Evolutionary conservation across 2,329 filamentous ascomycete species (phyloP).

Genomic region (Clonostachys byssicola): DNA sequence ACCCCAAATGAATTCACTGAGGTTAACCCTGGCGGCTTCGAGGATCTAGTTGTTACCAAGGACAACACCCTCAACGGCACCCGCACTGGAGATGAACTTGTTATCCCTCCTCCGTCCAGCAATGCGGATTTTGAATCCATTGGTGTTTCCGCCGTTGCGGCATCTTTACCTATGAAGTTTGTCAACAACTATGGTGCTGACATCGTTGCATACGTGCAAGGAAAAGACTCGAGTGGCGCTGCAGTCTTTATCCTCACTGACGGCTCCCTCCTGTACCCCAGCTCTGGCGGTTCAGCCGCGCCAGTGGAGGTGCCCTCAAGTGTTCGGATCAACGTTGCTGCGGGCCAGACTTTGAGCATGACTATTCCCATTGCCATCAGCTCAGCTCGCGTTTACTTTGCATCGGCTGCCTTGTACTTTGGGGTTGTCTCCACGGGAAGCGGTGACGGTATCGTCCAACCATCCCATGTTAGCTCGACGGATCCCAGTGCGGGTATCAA

Average conservation of each 20-base stretch:
- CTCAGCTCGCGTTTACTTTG: slow-evolving; percentile 66
- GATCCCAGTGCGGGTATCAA: slow-evolving; percentile 58
- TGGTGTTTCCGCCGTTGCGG: slow-evolving; percentile 20
- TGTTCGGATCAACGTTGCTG: slow-evolving; percentile 56
- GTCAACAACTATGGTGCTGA: neutral
- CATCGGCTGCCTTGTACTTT: slow-evolving; percentile 49
- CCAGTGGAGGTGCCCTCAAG: slow-evolving; percentile 52
- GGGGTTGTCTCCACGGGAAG: slow-evolving; percentile 65
- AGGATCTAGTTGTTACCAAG: slow-evolving; percentile 26
- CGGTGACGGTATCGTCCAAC: slow-evolving; percentile 69
- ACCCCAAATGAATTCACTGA: slow-evolving; percentile 15
- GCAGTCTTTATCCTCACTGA: slow-evolving; percentile 59
- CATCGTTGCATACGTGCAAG: slow-evolving; percentile 67
- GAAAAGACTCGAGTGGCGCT: slow-evolving; percentile 50
- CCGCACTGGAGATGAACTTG: slow-evolving; percentile 4
- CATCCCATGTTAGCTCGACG: slow-evolving; percentile 61
- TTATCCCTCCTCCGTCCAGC: neutral
- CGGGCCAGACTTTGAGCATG: slow-evolving; percentile 54
- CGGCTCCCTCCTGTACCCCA: slow-evolving; percentile 57
- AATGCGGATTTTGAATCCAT: neutral
- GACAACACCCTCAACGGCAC: slow-evolving; percentile 33
- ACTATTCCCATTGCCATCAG: slow-evolving; percentile 68
- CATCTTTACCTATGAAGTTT: neutral
- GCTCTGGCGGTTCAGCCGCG: slow-evolving; percentile 41
- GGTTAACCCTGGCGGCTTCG: slow-evolving; percentile 18